Base-by-base conservation (phyloP, 495 filamentous ascomycete genomes). In the Rostrohypoxylon terebratum region DNA sequence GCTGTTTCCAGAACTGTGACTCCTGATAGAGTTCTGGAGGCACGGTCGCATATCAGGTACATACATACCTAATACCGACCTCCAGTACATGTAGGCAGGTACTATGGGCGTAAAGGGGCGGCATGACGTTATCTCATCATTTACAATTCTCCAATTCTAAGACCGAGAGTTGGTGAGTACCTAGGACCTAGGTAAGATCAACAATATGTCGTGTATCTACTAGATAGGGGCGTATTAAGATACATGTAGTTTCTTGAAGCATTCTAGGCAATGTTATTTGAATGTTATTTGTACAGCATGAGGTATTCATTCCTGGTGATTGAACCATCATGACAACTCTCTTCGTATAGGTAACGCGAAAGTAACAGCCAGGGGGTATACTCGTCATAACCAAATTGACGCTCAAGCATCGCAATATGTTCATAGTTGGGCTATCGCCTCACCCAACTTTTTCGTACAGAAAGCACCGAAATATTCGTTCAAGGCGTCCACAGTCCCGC, bases 381-480 rank as follows among this genome's bases (percentile, higher is more conserved):
- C 51, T 36, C 28, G 36, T 36, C 28, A 36, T 20, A n/a, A 36
- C 0, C 50, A 16, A 33, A 7, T 7, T 31, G 28, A 34, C 34
- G 31, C 31, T 55, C 16, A 55, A n/a, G 36, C 36, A 20, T 21
- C 2, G 20, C 47, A 18, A 1, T 45, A 21, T 10, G 21, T 48
- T 72, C 71, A 83, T 57, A 83, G 64, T 60, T 77, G 77, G 40
- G 78, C 74, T 67, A 65, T 64, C 40, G 59, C 69, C 28, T 81
- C 79, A 3, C 80, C 79, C 18, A 84, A 62, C 69, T 81, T 82
- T 73, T 86, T 86, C 11, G 80, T 77, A 51, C 76, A 81, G 61
- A 97, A 93, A 7, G 90, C 80, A 34, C 85, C 83, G 81, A 97
- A 97, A 82, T 96, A 97, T 55, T 83, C 86, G 72, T 97, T 91